phyloP scores from a whole-genome alignment of 495 filamentous ascomycete species.

The Aspergillus bridgeri region DNA sequence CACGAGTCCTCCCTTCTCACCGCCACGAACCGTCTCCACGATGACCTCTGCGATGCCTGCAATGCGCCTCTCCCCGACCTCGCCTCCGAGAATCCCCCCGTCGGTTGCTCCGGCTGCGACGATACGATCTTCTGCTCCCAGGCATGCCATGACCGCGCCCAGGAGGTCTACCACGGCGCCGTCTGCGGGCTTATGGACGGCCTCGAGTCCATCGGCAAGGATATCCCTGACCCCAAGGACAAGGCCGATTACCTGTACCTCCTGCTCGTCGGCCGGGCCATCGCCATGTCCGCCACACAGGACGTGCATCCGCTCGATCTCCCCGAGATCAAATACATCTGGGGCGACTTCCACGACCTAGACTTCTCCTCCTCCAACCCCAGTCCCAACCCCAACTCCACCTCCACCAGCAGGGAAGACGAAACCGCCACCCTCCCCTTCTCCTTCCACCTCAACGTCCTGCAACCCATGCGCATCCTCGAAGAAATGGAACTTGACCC shows the following conservation, averaged over 20 bases:
- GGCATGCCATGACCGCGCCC: slow-evolving; percentile 67
- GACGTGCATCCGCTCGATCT: slow-evolving; percentile 78
- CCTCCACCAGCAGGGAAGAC: slow-evolving; percentile 3
- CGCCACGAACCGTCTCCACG: slow-evolving; percentile 76
- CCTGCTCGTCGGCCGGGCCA: slow-evolving; percentile 68
- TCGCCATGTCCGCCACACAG: slow-evolving; percentile 86
- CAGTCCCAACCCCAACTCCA: slow-evolving; percentile 5
- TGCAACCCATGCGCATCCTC: slow-evolving; percentile 77
- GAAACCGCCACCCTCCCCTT: slow-evolving; percentile 63
- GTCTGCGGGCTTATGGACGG: slow-evolving; percentile 73
- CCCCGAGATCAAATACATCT: slow-evolving; percentile 84
- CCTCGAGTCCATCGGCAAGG: slow-evolving; percentile 77
- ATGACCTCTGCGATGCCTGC: slow-evolving; percentile 81
- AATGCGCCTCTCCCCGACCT: slow-evolving; percentile 67
- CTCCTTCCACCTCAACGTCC: slow-evolving; percentile 80
- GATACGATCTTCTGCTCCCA: slow-evolving; percentile 85
- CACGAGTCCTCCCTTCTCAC: slow-evolving; percentile 76
- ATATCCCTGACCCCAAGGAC: slow-evolving; percentile 63
- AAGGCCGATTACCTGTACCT: slow-evolving; percentile 76
- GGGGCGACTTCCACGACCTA: slow-evolving; percentile 70
- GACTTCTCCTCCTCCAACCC: slow-evolving; percentile 15
- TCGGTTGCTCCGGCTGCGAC: slow-evolving; percentile 69
- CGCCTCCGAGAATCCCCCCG: slow-evolving; percentile 37
- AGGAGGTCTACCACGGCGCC: slow-evolving; percentile 73
- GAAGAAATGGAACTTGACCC: slow-evolving; percentile 90